These are phyloP conservation scores for Ceratobasidium theobromae DNA, from an alignment of 1,284 basidiomycete genomes.

Conservation along the genomic window DNA sequence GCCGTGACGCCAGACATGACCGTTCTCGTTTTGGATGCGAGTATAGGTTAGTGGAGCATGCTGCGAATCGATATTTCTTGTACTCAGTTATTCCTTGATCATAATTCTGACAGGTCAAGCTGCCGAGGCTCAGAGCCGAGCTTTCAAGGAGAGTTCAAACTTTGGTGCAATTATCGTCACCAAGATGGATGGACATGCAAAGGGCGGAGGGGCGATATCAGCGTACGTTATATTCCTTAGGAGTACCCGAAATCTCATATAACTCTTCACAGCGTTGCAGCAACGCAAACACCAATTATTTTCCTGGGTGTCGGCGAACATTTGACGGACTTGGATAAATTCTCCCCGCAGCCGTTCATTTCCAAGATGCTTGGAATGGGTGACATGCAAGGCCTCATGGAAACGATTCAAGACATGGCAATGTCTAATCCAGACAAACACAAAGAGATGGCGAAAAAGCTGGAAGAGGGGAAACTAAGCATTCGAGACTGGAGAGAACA, in stretches of 20 bases:
- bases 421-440: constrained; percentile 93
- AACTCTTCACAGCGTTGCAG: constrained; percentile 76
- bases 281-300: constrained; percentile 96
- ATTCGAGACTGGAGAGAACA: constrained; percentile 99
- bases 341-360: constrained; percentile 95
- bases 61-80: no score
- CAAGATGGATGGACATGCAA: constrained; percentile 99
- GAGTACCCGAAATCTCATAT: constrained; percentile 33
- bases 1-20: constrained; percentile 96
- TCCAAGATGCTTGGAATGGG: constrained; percentile 95
- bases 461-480: constrained; percentile 94
- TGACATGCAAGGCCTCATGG: constrained; percentile 95
- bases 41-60: constrained; percentile 59
- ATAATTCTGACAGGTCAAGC: constrained; percentile 75
- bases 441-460: constrained; percentile 97
- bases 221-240: constrained; percentile 62
- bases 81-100: no score
- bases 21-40: constrained; percentile 84
- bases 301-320: constrained; percentile 99
- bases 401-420: constrained; percentile 95
- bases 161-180: constrained; percentile 99
- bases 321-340: constrained; percentile 92
- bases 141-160: constrained; percentile 97
- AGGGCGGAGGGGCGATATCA: constrained; percentile 98
- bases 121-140: constrained; percentile 91